Evolutionary conservation across 805 yeast species (phyloP).

Genomic region (Cyberlindnera mississippiensis): DNA sequence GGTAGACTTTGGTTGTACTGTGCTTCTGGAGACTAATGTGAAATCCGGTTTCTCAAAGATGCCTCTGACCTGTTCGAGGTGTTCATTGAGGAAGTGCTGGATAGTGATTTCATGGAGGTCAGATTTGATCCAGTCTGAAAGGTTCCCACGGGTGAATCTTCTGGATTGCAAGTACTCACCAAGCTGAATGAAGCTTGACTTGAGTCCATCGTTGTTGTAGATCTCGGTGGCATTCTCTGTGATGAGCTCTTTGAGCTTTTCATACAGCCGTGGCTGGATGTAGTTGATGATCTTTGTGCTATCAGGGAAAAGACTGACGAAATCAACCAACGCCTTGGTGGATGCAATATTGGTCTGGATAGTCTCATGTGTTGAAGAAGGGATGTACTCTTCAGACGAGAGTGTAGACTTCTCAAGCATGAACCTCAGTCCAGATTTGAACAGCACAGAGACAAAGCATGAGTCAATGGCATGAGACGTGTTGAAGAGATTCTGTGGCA

Average conservation of each 20-base stretch:
- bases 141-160: slow-evolving; percentile 20
- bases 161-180: slow-evolving; percentile 15
- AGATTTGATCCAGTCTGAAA: slow-evolving; percentile 22
- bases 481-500: slow-evolving; percentile 12
- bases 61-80: slow-evolving; percentile 18
- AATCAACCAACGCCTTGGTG: slow-evolving; percentile 16
- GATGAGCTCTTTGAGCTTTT: slow-evolving; percentile 21
- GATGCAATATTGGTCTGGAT: slow-evolving; percentile 13
- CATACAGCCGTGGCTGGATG: slow-evolving; percentile 20
- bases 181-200: slow-evolving; percentile 14
- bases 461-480: slow-evolving; percentile 18
- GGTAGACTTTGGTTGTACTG: no score
- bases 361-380: neutral
- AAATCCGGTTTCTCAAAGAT: slow-evolving; percentile 10
- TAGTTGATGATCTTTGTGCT: slow-evolving; percentile 17
- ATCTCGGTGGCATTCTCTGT: slow-evolving; percentile 18
- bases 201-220: slow-evolving; percentile 9
- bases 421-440: slow-evolving; percentile 3
- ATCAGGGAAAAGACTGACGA: slow-evolving; percentile 20
- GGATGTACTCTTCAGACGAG: neutral
- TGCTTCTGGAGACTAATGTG: slow-evolving; percentile 3
- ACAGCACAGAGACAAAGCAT: slow-evolving; percentile 11
- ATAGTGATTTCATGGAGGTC: slow-evolving; percentile 21
- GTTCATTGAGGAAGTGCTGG: slow-evolving; percentile 21
- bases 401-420: slow-evolving; percentile 8